phyloP scores from a whole-genome alignment of 176 grass and related monocot genomes.

The Poa annua region DNA sequence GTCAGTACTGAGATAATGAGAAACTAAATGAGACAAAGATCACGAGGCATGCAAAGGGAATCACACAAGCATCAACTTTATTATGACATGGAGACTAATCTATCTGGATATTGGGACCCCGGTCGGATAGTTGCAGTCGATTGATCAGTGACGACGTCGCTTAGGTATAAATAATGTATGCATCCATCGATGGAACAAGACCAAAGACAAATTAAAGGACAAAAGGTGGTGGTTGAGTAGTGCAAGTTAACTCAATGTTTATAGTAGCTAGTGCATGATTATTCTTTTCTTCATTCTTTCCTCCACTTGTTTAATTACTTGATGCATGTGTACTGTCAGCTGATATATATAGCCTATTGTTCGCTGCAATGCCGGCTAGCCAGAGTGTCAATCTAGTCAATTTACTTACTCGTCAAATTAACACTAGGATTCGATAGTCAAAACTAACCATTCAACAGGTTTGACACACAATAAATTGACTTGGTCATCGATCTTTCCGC shows the following conservation, averaged over 20 bases:
- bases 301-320: background rate
- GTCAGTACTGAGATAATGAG: background rate
- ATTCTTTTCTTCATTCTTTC: constrained; percentile 18
- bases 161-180: constrained; percentile 13
- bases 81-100: constrained; percentile 53
- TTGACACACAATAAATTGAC: background rate
- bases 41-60: constrained; percentile 33
- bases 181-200: constrained; percentile 21
- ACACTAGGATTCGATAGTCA: constrained; percentile 7
- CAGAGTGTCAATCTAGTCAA: background rate
- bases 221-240: constrained; percentile 48
- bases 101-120: constrained; percentile 43
- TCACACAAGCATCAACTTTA: constrained; percentile 55
- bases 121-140: constrained; percentile 24
- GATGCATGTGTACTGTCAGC: constrained; percentile 16
- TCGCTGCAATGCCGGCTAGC: constrained; percentile 15
- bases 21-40: constrained; percentile 28
- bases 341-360: background rate
- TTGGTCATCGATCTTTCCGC: background rate
- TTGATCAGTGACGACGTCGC: constrained; percentile 37
- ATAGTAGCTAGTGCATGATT: background rate
- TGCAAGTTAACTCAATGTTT: constrained; percentile 46
- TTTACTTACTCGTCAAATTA: background rate
- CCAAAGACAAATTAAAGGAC: constrained; percentile 36
- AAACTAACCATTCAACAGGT: constrained; percentile 26